phyloP scores from a whole-genome alignment of 306 rosid species.

The Prunus mongolica region DNA sequence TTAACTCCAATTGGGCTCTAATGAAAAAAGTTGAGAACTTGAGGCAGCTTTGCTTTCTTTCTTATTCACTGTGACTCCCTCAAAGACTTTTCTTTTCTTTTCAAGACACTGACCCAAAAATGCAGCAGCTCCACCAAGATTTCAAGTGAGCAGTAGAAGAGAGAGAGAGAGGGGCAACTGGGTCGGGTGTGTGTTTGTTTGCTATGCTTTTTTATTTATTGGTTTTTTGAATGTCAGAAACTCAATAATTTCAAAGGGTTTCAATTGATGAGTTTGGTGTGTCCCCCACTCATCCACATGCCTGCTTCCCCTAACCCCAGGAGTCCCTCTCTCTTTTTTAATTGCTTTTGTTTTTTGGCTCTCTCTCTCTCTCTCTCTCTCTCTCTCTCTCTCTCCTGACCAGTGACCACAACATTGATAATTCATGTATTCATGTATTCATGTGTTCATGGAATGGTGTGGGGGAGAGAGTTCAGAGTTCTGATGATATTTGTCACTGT shows the following conservation, averaged over 20 bases:
- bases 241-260: conserved; percentile 39
- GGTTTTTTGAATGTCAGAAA: conserved; percentile 2
- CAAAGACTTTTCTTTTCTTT: neutral
- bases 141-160: neutral
- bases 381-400: conserved; percentile 13
- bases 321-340: conserved; percentile 42
- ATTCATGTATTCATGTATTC: neutral
- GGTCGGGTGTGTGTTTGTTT: neutral
- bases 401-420: neutral
- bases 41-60: neutral
- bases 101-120: conserved; percentile 25
- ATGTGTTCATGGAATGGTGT: conserved; percentile 19
- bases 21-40: neutral
- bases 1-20: neutral
- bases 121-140: conserved; percentile 31
- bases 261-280: conserved; percentile 33
- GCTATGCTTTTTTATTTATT: neutral
- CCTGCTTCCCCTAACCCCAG: conserved; percentile 67
- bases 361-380: neutral
- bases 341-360: neutral
- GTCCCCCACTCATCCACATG: conserved; percentile 84
- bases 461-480: conserved; percentile 13
- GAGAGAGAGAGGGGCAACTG: neutral
- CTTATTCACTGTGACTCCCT: neutral
- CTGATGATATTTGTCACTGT: conserved; percentile 41